Base-by-base conservation (phyloP, 129 eudicot species). In the Helianthus tuberosus region DNA sequence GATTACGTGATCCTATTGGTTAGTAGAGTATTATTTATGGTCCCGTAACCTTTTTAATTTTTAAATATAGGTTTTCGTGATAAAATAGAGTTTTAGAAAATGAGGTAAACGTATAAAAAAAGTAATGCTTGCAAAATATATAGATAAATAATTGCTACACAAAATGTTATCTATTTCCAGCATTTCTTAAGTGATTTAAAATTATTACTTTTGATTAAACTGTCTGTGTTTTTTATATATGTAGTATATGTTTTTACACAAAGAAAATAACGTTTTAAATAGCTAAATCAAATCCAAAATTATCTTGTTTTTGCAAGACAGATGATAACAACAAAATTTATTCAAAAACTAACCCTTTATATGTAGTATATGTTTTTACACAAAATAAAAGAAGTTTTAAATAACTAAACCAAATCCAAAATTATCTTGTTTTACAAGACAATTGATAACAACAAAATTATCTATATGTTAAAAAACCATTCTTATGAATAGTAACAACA, bases 341-440 rank as follows among this genome's bases (percentile, higher is more conserved):
- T 27, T 27, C 1, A 27, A 27, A 27, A 27, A 2, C 32, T 27
- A 27, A 27, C 32, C 32, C 32, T 27, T 27, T 27, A 27, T 27
- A 27, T 27, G 32, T 16, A 51, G 17, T 13, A 51, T 50, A 13
- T 51, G 16, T 51, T 51, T 51, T 12, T 50, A 5, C 7, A 8
- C 36, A 3, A n/a, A 52, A 52, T 15, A 52, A 20, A 8, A 8
- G 3, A 55, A 55, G 20, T 8, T 9, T 17, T 60, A 60, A 60
- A 60, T 27, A 29, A 10, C 13, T 23, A 58, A 60, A 59, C 8
- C 16, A 60, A 29, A 60, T 60, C 17, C 65, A 29, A 12, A 25
- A 47, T 72, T 8, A 57, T 72, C 50, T 47, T 73, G 59, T 57
- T 43, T 59, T 11, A 57, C 48, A 67, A 68, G 68, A 75, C 58